Evolutionary conservation across 768 basidiomycete species (phyloP).

Genomic region (Leccinellum albellum): DNA sequence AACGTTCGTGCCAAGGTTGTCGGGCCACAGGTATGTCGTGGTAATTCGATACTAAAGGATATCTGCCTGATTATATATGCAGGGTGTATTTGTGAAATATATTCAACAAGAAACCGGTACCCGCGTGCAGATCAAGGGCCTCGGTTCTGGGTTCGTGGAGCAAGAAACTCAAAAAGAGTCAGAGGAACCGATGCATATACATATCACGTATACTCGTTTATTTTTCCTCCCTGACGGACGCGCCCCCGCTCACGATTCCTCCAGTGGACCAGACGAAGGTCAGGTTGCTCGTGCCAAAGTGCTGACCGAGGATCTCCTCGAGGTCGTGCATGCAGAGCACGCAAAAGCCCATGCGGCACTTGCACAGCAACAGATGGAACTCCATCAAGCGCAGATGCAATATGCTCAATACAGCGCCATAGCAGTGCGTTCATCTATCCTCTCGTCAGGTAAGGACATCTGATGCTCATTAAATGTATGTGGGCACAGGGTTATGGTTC

Average conservation of each 20-base stretch:
- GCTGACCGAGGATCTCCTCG: constrained; percentile 82
- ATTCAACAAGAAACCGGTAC: constrained; percentile 96
- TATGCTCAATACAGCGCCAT: constrained; percentile 71
- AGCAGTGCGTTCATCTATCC: constrained; percentile 37
- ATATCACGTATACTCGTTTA: constrained; percentile 66
- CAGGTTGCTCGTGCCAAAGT: constrained; percentile 86
- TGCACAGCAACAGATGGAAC: constrained; percentile 79
- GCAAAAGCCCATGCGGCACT: constrained; percentile 67
- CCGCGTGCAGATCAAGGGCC: constrained; percentile 94
- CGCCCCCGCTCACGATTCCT: not conserved
- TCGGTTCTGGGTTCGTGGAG: constrained; percentile 94
- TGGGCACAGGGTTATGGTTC: constrained; percentile 32
- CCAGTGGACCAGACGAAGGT: constrained; percentile 74
- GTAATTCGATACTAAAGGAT: not conserved
- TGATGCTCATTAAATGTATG: not conserved
- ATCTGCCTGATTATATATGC: not conserved
- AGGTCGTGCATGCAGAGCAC: constrained; percentile 86
- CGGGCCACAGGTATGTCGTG: constrained; percentile 82
- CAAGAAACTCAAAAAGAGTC: constrained; percentile 84
- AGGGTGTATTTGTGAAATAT: constrained; percentile 96
- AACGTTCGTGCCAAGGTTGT: constrained; percentile 98
- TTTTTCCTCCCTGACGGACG: constrained; percentile 16
- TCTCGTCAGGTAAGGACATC: not conserved
- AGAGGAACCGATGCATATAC: constrained; percentile 88
- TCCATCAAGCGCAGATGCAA: constrained; percentile 78